These are phyloP conservation scores for Plasmodium knowlesi DNA, from an alignment of 169 alveolate species.

Conservation along the genomic window DNA sequence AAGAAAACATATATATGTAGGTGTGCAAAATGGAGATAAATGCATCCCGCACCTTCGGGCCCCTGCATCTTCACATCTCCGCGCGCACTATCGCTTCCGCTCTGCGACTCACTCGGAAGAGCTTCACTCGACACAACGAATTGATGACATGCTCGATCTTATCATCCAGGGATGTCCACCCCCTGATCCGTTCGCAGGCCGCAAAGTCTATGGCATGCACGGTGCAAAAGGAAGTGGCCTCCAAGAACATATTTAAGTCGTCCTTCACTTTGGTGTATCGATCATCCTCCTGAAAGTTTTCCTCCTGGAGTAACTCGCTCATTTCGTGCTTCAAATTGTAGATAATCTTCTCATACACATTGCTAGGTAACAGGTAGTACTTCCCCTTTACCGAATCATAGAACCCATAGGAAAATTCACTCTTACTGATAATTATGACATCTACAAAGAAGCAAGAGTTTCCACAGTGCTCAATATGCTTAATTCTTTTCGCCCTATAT, in stretches of 20 bases:
- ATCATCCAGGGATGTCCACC: not conserved
- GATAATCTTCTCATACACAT: constrained; percentile 47
- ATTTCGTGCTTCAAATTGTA: constrained; percentile 59
- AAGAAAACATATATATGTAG: not conserved
- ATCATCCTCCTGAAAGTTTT: constrained; percentile 34
- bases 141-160: constrained; percentile 45
- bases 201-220: constrained; percentile 69
- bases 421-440: constrained; percentile 66
- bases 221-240: constrained; percentile 60
- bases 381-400: constrained; percentile 24
- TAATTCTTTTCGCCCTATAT: constrained; percentile 64
- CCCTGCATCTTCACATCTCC: not conserved
- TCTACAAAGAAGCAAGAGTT: constrained; percentile 53
- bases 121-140: constrained; percentile 50
- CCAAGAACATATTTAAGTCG: constrained; percentile 47
- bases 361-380: constrained; percentile 25
- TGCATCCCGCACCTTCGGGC: not conserved
- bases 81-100: not conserved
- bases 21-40: not conserved
- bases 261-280: constrained; percentile 33
- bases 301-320: constrained; percentile 32
- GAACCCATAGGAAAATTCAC: constrained; percentile 74
- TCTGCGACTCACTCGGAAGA: constrained; percentile 15
- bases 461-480: constrained; percentile 41
- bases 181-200: constrained; percentile 39